Percentiles rank a stretch among this genome's conserved stretches.
These are phyloP conservation scores for Strobilomyces dryophilus DNA, from an alignment of 768 basidiomycete genomes.

Conservation along the genomic window DNA sequence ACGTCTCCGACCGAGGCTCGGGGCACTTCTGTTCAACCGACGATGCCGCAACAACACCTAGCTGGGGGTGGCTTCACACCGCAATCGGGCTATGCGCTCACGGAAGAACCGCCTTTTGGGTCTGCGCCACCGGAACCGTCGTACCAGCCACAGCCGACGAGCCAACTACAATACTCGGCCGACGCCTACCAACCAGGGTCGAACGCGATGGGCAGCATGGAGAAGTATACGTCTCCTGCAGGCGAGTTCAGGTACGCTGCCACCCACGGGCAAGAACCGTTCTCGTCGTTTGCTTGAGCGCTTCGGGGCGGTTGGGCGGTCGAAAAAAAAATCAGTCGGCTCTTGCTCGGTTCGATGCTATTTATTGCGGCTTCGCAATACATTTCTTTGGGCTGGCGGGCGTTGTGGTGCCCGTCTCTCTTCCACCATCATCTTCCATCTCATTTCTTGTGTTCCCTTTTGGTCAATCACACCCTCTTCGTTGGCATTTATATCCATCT, in stretches of 20 bases:
- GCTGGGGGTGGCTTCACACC: slow-evolving; percentile 14
- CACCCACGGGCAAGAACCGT: slow-evolving; percentile 24
- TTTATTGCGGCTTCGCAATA: slow-evolving; percentile 4
- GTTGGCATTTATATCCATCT: slow-evolving; percentile 5
- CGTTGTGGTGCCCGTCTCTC: slow-evolving; percentile 1
- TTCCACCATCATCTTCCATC: slow-evolving; percentile 3
- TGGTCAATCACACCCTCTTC: slow-evolving; percentile 6
- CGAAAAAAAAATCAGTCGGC: not conserved
- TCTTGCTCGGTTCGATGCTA: not conserved
- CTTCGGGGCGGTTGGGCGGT: not conserved
- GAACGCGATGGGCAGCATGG: slow-evolving; percentile 12
- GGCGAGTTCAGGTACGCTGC: slow-evolving; percentile 22
- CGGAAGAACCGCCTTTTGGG: slow-evolving; percentile 19
- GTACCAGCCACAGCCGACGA: slow-evolving; percentile 10
- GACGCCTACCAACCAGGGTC: slow-evolving; percentile 16
- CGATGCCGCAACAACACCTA: slow-evolving; percentile 17
- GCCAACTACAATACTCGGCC: slow-evolving; percentile 18
- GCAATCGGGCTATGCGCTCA: slow-evolving; percentile 7
- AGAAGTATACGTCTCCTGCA: slow-evolving; percentile 15
- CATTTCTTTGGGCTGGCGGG: slow-evolving; percentile 7
- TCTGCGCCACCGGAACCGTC: slow-evolving; percentile 8
- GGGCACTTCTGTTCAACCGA: slow-evolving; percentile 13
- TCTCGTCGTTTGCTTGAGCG: slow-evolving; percentile 15
- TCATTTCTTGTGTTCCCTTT: slow-evolving; percentile 15
- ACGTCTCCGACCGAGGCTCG: slow-evolving; percentile 17